Base-by-base conservation (phyloP, 345 rosid species). In the Microcos paniculata region DNA sequence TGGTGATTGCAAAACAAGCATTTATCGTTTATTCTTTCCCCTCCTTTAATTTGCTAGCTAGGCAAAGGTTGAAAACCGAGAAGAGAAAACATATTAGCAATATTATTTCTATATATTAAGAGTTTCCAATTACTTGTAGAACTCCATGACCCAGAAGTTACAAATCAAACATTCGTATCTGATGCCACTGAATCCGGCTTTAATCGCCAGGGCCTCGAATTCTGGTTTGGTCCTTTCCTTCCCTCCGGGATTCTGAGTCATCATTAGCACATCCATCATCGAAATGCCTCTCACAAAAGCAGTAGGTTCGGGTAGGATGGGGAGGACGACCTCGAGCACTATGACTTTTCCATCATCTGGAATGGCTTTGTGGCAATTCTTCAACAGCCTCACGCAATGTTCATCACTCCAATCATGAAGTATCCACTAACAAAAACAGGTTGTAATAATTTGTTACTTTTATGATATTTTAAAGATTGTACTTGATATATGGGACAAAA, bases 341-440 rank as follows among this genome's bases (percentile, higher is more conserved):
- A 87, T 77, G 49, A 87, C 82, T 63, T 87, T 87, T 57, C 88
- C 87, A 24, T 82, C 67, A 2, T 28, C 49, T 0, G 87, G 86
- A 10, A 84, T 73, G 6, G 58, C 67, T 26, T 73, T 8, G 16
- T 73, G 46, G 7, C 76, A 61, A 7, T 61, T 73, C 68, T 82
- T 84, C 82, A 87, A 62, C 1, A 87, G 52, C n/a, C 70, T 87
- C 42, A 82, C 21, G 75, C 88, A 84, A 28, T 81, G 83, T 4
- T 79, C 82, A 33, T 87, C 90, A 21, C 79, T 84, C 88, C 84
- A 87, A 14, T 87, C 81, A 31, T 87, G 90, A 10, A 84, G 78
- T 49, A 84, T 86, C 84, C 84, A 82, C 89, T 84, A 16, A 7
- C 73, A 56, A 35, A 35, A 35, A 35, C 4, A 28, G 23, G 8